Conservation (phyloP, 352 stramenopile species). For the Aphanomyces invadans region DNA sequence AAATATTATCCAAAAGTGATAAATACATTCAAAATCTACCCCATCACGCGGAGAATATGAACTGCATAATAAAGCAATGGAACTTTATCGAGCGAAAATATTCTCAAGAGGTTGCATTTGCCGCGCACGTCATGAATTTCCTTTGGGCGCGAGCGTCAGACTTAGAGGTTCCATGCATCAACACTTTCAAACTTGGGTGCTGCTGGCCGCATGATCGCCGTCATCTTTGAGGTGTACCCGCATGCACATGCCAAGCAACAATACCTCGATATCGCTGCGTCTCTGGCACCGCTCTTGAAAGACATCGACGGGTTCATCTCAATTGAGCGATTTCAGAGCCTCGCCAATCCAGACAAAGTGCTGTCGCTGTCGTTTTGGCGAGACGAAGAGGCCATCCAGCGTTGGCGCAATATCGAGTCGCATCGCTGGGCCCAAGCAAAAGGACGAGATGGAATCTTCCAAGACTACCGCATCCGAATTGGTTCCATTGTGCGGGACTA, state of each 20-base stretch:
- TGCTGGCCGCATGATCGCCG: background rate
- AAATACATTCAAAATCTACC: no score
- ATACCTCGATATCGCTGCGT: background rate
- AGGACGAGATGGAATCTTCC: background rate
- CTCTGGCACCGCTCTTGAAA: background rate
- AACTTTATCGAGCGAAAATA: no score
- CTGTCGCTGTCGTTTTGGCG: constrained; percentile 4
- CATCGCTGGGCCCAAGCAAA: background rate
- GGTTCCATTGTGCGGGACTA: background rate
- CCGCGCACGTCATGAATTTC: no score
- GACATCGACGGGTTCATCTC: constrained; percentile 3
- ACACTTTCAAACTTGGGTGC: background rate
- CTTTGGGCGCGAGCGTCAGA: no score
- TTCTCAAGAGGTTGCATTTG: no score
- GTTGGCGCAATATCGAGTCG: background rate
- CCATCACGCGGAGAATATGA: no score
- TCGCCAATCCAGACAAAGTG: background rate
- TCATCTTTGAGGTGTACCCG: background rate
- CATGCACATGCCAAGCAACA: background rate
- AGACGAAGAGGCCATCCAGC: background rate
- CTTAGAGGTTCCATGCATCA: background rate
- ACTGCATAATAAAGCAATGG: no score
- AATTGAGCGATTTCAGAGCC: constrained; percentile 1
- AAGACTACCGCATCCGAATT: constrained; percentile 4
- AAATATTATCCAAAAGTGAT: no score